Evolutionary conservation across 1,284 basidiomycete genomes (phyloP).

Genomic region (Cryptococcus depauperatus): DNA sequence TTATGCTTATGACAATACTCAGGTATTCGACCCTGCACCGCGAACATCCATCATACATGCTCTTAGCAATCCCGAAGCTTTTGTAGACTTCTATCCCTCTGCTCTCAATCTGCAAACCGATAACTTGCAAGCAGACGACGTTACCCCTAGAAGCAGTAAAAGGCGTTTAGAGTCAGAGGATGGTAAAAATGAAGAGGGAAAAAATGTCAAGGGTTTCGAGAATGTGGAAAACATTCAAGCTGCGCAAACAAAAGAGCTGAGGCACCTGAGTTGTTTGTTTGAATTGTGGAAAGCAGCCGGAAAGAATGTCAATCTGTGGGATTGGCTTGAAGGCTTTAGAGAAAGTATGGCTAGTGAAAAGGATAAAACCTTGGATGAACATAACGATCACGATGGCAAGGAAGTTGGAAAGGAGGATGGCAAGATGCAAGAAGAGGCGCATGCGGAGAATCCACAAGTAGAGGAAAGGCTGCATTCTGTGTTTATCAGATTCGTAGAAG

Average conservation of each 20-base stretch:
- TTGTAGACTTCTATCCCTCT: not conserved
- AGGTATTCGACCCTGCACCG: constrained; percentile 24
- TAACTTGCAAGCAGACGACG: not conserved
- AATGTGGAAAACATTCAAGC: not conserved
- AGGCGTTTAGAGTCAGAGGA: not conserved
- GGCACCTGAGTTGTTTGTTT: constrained; percentile 30
- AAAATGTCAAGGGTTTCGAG: not conserved
- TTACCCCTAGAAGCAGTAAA: not conserved
- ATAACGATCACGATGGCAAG: constrained; percentile 3
- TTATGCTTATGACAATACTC: not conserved
- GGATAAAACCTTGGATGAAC: not conserved
- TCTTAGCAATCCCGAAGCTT: constrained; percentile 9
- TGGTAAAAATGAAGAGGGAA: not conserved
- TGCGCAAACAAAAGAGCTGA: constrained; percentile 11
- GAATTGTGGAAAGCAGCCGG: constrained; percentile 33
- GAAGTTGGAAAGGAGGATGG: not conserved
- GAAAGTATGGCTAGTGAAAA: constrained; percentile 7
- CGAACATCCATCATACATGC: constrained; percentile 24
- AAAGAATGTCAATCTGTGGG: constrained; percentile 39
- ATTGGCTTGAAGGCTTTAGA: constrained; percentile 39
- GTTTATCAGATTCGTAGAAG: constrained; percentile 39
- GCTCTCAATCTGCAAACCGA: not conserved
- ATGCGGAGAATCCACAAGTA: constrained; percentile 8
- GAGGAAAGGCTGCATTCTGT: constrained; percentile 32
- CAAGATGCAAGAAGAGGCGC: constrained; percentile 4